phyloP scores from a whole-genome alignment of 371 early-diverging fungal genomes.

The Umbelopsis sp. region DNA sequence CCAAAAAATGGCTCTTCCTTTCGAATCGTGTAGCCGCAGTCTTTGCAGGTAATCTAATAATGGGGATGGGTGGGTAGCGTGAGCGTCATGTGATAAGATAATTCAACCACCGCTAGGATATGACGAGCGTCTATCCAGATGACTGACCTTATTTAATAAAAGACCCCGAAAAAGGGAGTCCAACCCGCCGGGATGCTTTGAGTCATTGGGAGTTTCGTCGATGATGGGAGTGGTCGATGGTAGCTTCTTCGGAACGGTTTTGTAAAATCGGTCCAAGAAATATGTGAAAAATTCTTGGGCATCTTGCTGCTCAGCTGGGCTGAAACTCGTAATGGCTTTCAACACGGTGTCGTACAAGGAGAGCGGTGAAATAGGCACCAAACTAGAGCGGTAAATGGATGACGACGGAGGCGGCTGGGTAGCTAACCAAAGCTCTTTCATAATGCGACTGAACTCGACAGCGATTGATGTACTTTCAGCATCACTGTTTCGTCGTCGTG shows the following conservation, averaged over 20 bases:
- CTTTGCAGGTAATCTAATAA: conserved; percentile 2
- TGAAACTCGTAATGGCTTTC: conserved; percentile 17
- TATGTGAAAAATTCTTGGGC: conserved; percentile 14
- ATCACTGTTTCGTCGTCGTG: conserved; percentile 9
- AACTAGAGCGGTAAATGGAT: conserved; percentile 8
- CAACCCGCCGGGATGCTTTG: conserved; percentile 10
- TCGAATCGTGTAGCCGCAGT: conserved; percentile 16
- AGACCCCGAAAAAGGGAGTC: conserved; percentile 14
- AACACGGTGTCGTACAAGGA: conserved; percentile 18
- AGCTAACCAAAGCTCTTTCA: conserved; percentile 10
- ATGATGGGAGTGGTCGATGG: not conserved
- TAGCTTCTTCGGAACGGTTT: conserved; percentile 6
- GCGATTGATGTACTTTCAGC: conserved; percentile 9
- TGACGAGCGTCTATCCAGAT: not conserved
- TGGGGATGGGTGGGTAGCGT: not conserved
- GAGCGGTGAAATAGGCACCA: conserved; percentile 16
- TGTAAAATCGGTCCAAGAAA: conserved; percentile 13
- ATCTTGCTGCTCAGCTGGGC: conserved; percentile 13
- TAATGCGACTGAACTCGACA: conserved; percentile 9
- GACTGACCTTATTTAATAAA: conserved; percentile 17
- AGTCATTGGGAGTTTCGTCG: conserved; percentile 7
- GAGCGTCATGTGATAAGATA: not conserved
- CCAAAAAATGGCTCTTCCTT: conserved; percentile 17
- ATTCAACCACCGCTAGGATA: not conserved
- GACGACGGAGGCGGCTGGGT: conserved; percentile 10